Evolutionary conservation across 1,139 yeast genomes (phyloP), one percentile per base, ranked within the genome.

Genomic region (Pichia sp.): DNA sequence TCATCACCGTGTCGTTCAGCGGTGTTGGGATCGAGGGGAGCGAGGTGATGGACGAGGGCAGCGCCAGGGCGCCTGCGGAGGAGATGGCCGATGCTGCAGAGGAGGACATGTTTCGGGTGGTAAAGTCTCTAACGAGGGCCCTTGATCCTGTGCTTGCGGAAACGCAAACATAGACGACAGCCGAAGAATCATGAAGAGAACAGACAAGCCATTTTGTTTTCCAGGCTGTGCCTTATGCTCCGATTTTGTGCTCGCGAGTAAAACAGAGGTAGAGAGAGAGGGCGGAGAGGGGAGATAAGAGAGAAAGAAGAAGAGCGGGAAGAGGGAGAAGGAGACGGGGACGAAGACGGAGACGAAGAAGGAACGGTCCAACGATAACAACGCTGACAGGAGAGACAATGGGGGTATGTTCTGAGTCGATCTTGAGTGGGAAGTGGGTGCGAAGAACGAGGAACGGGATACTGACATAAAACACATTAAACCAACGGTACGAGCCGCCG

Each of bases 21-120:
- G 51, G 55, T 9, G 58, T 41, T 3, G 54, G 10, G 27, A 55
- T 50, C 3, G 36, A 50, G 2, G 57, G 52, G 7, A 53, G 44
- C 2, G 54, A 44, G 1, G 56, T 53, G 6, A 50, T 40, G 8
- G 49, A 41, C 2, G 54, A 50, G 1, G 56, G n/a, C 12, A 50
- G 34, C 8, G 46, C 6, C 7, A 52, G 17, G 7, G 48, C 16
- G 6, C 29, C 16, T 12, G 31, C 29, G 9, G 17, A 17, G 17
- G 45, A 29, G 10, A 6, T 8, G 17, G 10, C 9, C 9, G 20
- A n/a, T 12, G 17, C 41, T 6, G 49, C 14, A 6, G 38, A 29
- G n/a, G 49, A 17, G 3, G 49, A 9, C 46, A 42, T 42, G n/a
- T 27, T 27, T 7, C 6, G 7, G 6, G 29, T 27, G 29, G 29